Percentiles rank a stretch among this genome's conserved stretches.
Evolutionary conservation across 148 eudicot species (phyloP).

Genomic region (Silene latifolia): DNA sequence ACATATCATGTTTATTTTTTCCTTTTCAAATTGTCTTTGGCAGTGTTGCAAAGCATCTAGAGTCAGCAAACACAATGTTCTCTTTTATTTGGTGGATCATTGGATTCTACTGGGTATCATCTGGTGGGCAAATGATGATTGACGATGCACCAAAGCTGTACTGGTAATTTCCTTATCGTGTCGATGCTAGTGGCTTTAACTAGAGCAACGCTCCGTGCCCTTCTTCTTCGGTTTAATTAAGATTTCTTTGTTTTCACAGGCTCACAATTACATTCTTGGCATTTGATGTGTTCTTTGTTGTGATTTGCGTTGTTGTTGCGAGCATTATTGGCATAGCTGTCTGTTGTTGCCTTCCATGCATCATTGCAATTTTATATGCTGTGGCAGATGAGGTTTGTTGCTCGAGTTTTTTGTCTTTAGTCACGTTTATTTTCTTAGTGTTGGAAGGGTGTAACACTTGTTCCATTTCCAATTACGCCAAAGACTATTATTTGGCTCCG

Average conservation of each 20-base stretch:
- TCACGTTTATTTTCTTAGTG: not conserved
- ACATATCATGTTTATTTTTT: not conserved
- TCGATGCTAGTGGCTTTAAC: not conserved
- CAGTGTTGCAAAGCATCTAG: conserved; percentile 92
- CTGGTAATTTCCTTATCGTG: conserved; percentile 45
- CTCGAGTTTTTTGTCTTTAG: conserved; percentile 1
- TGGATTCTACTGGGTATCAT: conserved; percentile 98
- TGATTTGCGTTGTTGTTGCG: conserved; percentile 91
- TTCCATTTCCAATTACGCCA: not conserved
- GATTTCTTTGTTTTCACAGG: conserved; percentile 45
- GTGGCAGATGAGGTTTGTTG: conserved; percentile 88
- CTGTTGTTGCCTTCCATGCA: conserved; percentile 92
- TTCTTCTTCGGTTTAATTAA: conserved; percentile 20
- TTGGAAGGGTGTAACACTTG: not conserved
- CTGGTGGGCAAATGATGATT: conserved; percentile 67
- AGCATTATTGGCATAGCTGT: conserved; percentile 88
- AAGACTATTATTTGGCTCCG: too few relatives aligned
- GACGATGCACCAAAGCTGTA: conserved; percentile 81
- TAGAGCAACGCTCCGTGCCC: not conserved
- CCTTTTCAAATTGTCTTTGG: conserved; percentile 14
- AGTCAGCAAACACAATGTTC: conserved; percentile 97
- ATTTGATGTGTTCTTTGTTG: conserved; percentile 87
- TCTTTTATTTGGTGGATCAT: conserved; percentile 99
- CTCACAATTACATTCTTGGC: conserved; percentile 82
- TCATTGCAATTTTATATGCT: conserved; percentile 81